phyloP scores from a whole-genome alignment of 2,329 filamentous ascomycete species.

The Plectosphaerella cucumerina region DNA sequence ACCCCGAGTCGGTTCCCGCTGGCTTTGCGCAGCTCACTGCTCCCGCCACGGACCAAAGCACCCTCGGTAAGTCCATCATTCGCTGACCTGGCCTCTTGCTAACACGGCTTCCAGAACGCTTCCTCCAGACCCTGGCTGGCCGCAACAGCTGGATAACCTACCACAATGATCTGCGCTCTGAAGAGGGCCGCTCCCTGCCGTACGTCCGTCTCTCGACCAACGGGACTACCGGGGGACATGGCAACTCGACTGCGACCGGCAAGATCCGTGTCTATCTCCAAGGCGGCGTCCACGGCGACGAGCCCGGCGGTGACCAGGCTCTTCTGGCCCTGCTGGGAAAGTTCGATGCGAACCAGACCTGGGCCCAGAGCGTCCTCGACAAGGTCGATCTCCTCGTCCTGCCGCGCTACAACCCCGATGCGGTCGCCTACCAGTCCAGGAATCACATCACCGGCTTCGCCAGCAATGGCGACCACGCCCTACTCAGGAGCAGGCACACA shows the following conservation, averaged over 20 bases:
- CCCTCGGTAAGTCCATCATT: too few relatives aligned
- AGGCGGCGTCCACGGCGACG: conserved; percentile 26
- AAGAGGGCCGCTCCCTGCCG: conserved; percentile 17
- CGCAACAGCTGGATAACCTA: conserved; percentile 19
- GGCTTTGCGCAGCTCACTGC: background rate
- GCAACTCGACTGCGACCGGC: conserved; percentile 10
- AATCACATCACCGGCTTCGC: conserved; percentile 21
- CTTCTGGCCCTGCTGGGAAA: conserved; percentile 24
- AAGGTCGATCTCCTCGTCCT: conserved; percentile 23
- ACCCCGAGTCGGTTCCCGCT: conserved; percentile 10
- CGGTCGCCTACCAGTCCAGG: conserved; percentile 26
- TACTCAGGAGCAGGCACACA: conserved; percentile 24
- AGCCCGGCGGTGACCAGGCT: conserved; percentile 25
- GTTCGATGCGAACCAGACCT: conserved; percentile 20
- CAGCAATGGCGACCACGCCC: conserved; percentile 27
- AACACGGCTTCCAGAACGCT: conserved; percentile 6
- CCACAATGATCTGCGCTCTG: conserved; percentile 13
- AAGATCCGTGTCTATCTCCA: conserved; percentile 26
- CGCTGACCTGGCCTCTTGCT: too few relatives aligned
- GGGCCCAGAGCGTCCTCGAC: conserved; percentile 20
- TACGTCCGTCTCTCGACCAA: conserved; percentile 14
- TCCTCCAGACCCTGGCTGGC: conserved; percentile 15
- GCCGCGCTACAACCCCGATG: conserved; percentile 27
- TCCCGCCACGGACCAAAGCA: too few relatives aligned
- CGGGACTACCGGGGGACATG: background rate